Evolutionary conservation across 179 eudicot species (phyloP), one percentile per base, ranked within the genome.

Genomic region (Spergularia azorica): DNA sequence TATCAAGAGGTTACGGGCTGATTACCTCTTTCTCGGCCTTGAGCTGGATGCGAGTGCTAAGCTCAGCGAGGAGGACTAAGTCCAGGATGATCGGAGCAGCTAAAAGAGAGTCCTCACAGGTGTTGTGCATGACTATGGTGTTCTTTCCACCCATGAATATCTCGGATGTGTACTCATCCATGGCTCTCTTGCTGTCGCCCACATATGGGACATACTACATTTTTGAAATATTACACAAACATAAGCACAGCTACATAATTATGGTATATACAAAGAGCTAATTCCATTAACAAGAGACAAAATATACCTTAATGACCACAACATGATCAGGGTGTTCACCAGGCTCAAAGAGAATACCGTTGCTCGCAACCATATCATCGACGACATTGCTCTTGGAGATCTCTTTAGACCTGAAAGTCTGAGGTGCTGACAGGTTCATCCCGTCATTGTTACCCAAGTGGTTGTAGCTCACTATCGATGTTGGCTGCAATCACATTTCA

Each of bases 281-380:
- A 26, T 43, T 62, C 10, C 2, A 14, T 11, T 10, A 16, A 3
- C 6, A 5, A 58, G 1, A 12, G 39, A 65, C n/a, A 13, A 74
- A 21, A 11, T 38, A 68, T 83, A 95, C 98, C 98, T 95, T 95
- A 86, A 95, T 95, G 74, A 95, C 99, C n/a, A 95, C 92, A 50
- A 95, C 99, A 38, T 95, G 99, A 74, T 93, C 99, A 60, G 99
- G 97, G 77, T 95, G 99, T 88, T 95, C 99, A 51, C 99, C 99
- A 0, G 97, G 95, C 87, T 89, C 99, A 65, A 83, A 95, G 38
- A 95, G 91, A 73, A 93, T 91, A 39, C 92, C 95, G 54, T 95
- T 95, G 90, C 99, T 93, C 1, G 97, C 87, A 56, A 95, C 99
- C 97, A 95, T 95, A 83, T 95, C 99, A 39, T 95, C 99, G 8